phyloP scores from a whole-genome alignment of 2,329 filamentous ascomycete species.

The Fusarium sp. region DNA sequence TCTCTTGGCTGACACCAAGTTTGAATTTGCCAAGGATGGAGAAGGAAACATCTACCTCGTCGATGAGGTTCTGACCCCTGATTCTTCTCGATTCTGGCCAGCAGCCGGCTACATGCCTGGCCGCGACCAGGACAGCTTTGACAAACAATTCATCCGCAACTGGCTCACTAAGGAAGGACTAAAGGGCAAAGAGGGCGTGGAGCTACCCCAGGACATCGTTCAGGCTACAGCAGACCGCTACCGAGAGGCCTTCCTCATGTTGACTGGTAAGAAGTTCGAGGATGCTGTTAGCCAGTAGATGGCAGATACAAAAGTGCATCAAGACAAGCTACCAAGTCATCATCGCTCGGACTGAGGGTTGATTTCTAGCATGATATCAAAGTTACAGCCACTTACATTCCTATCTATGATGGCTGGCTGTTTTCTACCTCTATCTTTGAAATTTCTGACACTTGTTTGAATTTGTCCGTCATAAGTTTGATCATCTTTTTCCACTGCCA shows the following conservation, averaged over 20 bases:
- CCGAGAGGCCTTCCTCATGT: constrained; percentile 75
- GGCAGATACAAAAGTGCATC: neutral
- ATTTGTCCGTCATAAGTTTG: neutral
- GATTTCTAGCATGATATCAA: constrained; percentile 23
- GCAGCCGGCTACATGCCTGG: constrained; percentile 69
- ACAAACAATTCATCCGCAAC: constrained; percentile 86
- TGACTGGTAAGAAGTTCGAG: constrained; percentile 66
- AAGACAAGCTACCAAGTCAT: constrained; percentile 6
- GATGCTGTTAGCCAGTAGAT: constrained; percentile 35
- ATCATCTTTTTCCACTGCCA: neutral
- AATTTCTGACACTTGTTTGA: neutral
- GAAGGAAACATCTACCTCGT: constrained; percentile 45
- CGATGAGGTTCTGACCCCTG: constrained; percentile 49
- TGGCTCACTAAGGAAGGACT: constrained; percentile 79
- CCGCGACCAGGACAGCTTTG: constrained; percentile 81
- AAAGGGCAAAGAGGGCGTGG: constrained; percentile 47
- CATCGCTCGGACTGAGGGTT: constrained; percentile 17
- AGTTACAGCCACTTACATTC: neutral
- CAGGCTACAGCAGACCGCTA: constrained; percentile 76
- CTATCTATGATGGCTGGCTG: neutral
- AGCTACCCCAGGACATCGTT: constrained; percentile 79
- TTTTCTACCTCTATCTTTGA: constrained; percentile 13
- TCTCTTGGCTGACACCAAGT: constrained; percentile 42
- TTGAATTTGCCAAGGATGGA: constrained; percentile 43
- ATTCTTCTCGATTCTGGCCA: constrained; percentile 87